Conservation (phyloP, 176 grass and related monocot genomes). For the Puya raimondii region DNA sequence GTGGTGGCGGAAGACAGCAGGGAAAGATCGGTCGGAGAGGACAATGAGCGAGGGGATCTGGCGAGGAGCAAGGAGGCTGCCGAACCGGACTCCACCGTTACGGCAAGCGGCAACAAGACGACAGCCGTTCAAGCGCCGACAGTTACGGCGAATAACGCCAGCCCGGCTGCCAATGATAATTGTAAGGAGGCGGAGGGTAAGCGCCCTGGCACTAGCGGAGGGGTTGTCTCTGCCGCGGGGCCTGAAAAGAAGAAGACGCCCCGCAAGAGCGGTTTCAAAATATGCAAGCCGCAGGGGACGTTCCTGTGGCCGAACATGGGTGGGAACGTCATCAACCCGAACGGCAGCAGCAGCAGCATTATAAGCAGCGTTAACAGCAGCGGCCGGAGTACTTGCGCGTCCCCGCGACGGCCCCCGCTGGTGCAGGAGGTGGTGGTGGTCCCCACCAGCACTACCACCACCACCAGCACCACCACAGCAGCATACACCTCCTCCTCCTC, state of each 20-base stretch:
- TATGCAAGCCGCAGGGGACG: conserved; percentile 35
- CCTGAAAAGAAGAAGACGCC: conserved; percentile 12
- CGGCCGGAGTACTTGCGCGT: background rate
- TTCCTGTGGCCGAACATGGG: conserved; percentile 43
- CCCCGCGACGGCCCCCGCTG: conserved; percentile 4
- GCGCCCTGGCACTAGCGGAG: too few relatives aligned
- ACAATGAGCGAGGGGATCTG: too few relatives aligned
- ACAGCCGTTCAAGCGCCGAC: too few relatives aligned
- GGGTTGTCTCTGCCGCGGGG: background rate
- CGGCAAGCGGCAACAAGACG: too few relatives aligned
- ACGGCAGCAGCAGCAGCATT: conserved; percentile 19
- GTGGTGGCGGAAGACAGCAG: too few relatives aligned
- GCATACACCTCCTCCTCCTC: background rate
- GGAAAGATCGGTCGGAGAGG: too few relatives aligned
- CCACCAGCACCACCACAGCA: conserved; percentile 5
- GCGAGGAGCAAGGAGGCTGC: too few relatives aligned
- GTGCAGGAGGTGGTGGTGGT: conserved; percentile 20
- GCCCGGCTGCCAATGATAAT: too few relatives aligned
- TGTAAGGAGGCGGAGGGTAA: too few relatives aligned
- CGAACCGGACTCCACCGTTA: too few relatives aligned
- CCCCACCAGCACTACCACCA: conserved; percentile 14
- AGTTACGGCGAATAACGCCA: too few relatives aligned
- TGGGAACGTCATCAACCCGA: conserved; percentile 20
- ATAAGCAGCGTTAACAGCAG: conserved; percentile 9
- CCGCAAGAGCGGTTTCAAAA: conserved; percentile 39